These are phyloP conservation scores for Hysterium pulicare DNA, from an alignment of 2,329 filamentous ascomycete species.

Conservation along the genomic window DNA sequence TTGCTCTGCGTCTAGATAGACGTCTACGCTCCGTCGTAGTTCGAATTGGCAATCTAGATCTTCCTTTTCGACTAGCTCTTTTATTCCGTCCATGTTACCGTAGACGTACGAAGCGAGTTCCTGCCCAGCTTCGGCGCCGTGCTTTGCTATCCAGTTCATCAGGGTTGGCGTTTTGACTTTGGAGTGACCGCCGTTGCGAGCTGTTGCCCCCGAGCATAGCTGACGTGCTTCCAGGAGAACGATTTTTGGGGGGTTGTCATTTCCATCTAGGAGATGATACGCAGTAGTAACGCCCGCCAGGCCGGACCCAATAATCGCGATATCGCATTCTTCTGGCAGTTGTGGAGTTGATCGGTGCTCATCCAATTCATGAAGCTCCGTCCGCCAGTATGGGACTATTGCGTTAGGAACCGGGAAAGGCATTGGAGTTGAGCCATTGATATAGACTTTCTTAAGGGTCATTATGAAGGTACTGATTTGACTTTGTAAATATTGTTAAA, in stretches of 20 bases:
- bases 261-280: slow-evolving; percentile 22
- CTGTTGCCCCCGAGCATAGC: slow-evolving; percentile 23
- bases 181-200: slow-evolving; percentile 41
- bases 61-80: slow-evolving; percentile 14
- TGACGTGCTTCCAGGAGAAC: slow-evolving; percentile 21
- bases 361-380: slow-evolving; percentile 24
- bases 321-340: slow-evolving; percentile 24
- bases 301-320: slow-evolving; percentile 34
- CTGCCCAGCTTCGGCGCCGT: slow-evolving; percentile 7
- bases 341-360: slow-evolving; percentile 25
- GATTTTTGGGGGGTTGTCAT: slow-evolving; percentile 10
- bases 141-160: slow-evolving; percentile 8
- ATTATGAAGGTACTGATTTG: slow-evolving; percentile 8
- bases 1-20: slow-evolving; percentile 11
- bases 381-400: slow-evolving; percentile 37
- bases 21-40: slow-evolving; percentile 20
- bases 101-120: slow-evolving; percentile 16
- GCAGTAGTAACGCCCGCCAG: slow-evolving; percentile 31
- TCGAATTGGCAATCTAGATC: slow-evolving; percentile 23
- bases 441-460: not conserved
- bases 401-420: slow-evolving; percentile 29
- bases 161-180: slow-evolving; percentile 43
- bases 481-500: no score
- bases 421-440: slow-evolving; percentile 8
- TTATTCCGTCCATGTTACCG: slow-evolving; percentile 11